phyloP scores from a whole-genome alignment of 345 rosid species.

The Sisymbrium irio region DNA sequence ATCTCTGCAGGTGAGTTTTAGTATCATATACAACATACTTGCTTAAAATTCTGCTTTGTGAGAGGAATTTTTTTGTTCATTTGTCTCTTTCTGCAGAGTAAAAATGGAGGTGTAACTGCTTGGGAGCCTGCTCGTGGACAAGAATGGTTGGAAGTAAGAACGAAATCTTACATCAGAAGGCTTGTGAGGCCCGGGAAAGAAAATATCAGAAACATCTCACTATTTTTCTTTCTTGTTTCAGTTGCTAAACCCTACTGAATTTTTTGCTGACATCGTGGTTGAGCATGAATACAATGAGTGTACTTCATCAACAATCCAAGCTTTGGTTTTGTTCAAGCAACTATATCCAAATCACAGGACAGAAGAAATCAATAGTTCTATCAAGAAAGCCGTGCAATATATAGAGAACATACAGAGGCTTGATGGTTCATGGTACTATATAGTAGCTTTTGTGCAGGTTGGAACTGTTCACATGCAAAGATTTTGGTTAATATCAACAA shows the following conservation, averaged over 20 bases:
- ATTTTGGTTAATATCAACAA: not conserved
- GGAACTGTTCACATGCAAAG: conserved; percentile 13
- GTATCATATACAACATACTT: not conserved
- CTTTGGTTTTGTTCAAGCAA: conserved; percentile 41
- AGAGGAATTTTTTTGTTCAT: not conserved
- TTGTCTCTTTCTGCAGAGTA: conserved; percentile 25
- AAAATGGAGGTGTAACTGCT: conserved; percentile 39
- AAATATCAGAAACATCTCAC: not conserved
- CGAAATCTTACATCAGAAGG: not conserved
- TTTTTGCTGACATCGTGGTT: conserved; percentile 45
- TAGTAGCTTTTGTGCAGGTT: not conserved
- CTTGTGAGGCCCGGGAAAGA: not conserved
- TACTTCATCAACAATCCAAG: conserved; percentile 45
- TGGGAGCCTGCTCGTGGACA: conserved; percentile 41
- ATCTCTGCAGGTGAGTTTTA: conserved; percentile 51
- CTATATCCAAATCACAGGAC: conserved; percentile 39
- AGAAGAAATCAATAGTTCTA: conserved; percentile 36
- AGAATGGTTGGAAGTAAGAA: conserved; percentile 39
- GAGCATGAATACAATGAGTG: conserved; percentile 57
- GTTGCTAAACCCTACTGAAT: conserved; percentile 50
- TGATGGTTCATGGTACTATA: conserved; percentile 47
- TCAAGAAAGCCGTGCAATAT: conserved; percentile 32
- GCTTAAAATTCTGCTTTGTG: not conserved
- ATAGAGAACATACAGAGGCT: conserved; percentile 38
- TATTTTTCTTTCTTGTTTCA: conserved; percentile 12